Evolutionary conservation across 352 stramenopile genomes (phyloP).

Genomic region (Sclerospora graminicola): DNA sequence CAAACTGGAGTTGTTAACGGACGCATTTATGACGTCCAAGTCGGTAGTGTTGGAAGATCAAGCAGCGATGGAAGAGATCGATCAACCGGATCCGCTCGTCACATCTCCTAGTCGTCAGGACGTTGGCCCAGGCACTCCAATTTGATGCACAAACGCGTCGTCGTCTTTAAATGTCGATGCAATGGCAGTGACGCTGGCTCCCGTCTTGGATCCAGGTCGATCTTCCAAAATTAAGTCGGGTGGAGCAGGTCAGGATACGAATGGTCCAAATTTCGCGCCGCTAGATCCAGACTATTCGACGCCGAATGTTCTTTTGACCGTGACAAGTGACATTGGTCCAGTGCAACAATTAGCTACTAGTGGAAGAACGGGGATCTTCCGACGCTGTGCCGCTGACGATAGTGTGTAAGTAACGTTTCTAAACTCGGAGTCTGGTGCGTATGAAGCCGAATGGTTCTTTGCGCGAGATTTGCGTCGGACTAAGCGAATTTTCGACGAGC

Average conservation of each 20-base stretch:
- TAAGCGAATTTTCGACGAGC: conserved; percentile 72
- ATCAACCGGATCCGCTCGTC: conserved; percentile 69
- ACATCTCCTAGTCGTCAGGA: conserved; percentile 10
- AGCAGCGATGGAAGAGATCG: conserved; percentile 70
- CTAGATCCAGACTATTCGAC: conserved; percentile 64
- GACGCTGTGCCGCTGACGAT: too few relatives aligned
- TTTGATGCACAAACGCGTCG: conserved; percentile 4
- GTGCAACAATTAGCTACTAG: too few relatives aligned
- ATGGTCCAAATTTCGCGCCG: conserved; percentile 35
- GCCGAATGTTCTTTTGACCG: conserved; percentile 62
- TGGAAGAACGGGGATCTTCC: too few relatives aligned
- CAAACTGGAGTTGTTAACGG: conserved; percentile 37
- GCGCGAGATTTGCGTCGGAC: conserved; percentile 65
- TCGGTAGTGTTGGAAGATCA: conserved; percentile 39
- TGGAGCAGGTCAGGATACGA: conserved; percentile 5
- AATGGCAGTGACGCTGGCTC: too few relatives aligned
- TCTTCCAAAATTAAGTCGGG: conserved; percentile 17
- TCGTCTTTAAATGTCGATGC: conserved; percentile 28
- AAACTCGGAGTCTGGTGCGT: conserved; percentile 80
- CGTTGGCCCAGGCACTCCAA: conserved; percentile 13
- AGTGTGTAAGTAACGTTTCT: conserved; percentile 74
- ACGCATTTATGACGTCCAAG: conserved; percentile 38
- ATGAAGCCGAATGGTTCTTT: conserved; percentile 73
- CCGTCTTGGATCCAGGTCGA: too few relatives aligned
- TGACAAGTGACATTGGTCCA: conserved; percentile 49